Percentiles rank a stretch among this genome's conserved stretches.
Conservation (phyloP, 2,329 filamentous ascomycete genomes). For the Beauveria caledonica region DNA sequence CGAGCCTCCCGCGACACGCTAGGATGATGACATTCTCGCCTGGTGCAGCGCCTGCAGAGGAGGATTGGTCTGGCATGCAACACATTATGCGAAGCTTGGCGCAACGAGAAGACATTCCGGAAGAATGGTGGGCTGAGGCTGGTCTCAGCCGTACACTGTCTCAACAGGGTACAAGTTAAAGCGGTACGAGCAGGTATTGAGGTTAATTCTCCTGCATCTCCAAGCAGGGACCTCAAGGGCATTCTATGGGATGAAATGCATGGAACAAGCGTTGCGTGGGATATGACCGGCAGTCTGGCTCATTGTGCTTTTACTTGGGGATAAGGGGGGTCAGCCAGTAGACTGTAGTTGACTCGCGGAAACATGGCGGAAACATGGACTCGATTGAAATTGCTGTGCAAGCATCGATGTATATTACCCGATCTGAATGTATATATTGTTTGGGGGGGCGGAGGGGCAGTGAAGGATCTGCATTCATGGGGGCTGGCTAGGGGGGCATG, state of each 20-base stretch:
- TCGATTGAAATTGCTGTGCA: not conserved
- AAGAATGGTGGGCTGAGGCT: conserved; percentile 72
- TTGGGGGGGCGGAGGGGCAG: not conserved
- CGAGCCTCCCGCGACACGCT: conserved; percentile 13
- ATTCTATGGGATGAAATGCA: not conserved
- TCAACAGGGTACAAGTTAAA: conserved; percentile 18
- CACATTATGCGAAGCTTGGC: conserved; percentile 63
- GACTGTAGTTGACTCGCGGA: not conserved
- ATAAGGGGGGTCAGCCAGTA: no score
- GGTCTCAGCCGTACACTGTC: conserved; percentile 54
- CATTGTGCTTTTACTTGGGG: not conserved
- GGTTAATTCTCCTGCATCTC: not conserved
- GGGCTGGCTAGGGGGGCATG: not conserved
- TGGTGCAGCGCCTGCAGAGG: conserved; percentile 23
- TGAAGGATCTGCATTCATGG: not conserved
- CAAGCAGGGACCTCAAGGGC: not conserved
- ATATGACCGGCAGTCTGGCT: not conserved
- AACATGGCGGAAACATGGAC: not conserved
- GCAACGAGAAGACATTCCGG: conserved; percentile 65
- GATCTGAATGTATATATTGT: conserved; percentile 2
- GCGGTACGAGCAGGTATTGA: not conserved
- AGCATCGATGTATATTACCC: not conserved
- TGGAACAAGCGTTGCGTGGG: not conserved
- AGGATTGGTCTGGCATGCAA: conserved; percentile 54
- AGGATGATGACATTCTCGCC: conserved; percentile 18